Evolutionary conservation across 2,329 filamentous ascomycete species (phyloP).

Genomic region (Phialocephala subalpina): DNA sequence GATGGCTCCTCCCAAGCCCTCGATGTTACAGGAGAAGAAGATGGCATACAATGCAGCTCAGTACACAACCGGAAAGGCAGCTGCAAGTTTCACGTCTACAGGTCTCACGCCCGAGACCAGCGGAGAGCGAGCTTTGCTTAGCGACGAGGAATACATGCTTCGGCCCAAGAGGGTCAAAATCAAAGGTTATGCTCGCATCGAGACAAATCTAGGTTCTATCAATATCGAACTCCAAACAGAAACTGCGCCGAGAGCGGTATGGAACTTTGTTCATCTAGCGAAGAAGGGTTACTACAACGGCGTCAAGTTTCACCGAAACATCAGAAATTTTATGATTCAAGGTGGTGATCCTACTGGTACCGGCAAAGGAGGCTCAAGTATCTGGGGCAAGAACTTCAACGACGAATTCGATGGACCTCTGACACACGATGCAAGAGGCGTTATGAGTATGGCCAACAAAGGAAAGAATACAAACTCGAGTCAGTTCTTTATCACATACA

Average conservation of each 20-base stretch:
- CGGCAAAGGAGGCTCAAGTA: conserved; percentile 85
- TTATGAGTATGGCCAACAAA: conserved; percentile 96
- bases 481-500: conserved; percentile 95
- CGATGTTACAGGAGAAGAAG: conserved; percentile 64
- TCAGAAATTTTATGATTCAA: conserved; percentile 97
- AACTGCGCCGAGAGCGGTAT: conserved; percentile 89
- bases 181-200: conserved; percentile 90
- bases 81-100: conserved; percentile 94
- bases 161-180: conserved; percentile 87
- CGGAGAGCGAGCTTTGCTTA: conserved; percentile 83
- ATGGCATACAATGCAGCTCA: conserved; percentile 84
- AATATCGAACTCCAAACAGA: conserved; percentile 93
- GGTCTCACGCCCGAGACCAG: conserved; percentile 93
- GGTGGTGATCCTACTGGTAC: conserved; percentile 94
- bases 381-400: conserved; percentile 94
- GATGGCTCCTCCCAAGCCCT: conserved; percentile 45
- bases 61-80: conserved; percentile 90
- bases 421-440: conserved; percentile 82
- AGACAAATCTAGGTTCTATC: conserved; percentile 84
- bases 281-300: conserved; percentile 90
- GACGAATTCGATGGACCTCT: conserved; percentile 93
- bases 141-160: conserved; percentile 96
- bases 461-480: conserved; percentile 97
- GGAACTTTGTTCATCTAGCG: conserved; percentile 92
- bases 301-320: conserved; percentile 90